A percentile compares a stretch with the other conserved stretches of the same genome.
Conservation (phyloP, 148 eudicot species). For the Arctostaphylos glauca region DNA sequence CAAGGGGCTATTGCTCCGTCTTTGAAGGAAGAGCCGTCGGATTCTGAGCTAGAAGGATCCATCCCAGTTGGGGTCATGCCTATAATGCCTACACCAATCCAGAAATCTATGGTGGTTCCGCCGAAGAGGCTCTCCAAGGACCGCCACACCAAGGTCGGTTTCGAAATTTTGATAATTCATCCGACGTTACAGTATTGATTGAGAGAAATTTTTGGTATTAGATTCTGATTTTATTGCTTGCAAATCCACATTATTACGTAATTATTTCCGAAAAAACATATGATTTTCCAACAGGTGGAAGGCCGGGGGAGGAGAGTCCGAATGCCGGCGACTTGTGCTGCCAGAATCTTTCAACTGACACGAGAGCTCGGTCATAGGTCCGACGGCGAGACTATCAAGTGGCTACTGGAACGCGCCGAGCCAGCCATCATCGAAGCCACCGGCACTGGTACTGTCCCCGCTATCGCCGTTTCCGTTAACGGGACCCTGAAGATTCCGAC, state of each 20-base stretch:
- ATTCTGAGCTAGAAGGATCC: conserved; percentile 18
- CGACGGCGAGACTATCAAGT: conserved; percentile 75
- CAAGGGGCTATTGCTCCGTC: conserved; percentile 15
- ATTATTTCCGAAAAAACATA: neutral
- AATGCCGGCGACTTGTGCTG: conserved; percentile 90
- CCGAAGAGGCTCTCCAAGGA: conserved; percentile 59
- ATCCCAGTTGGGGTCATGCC: conserved; percentile 16
- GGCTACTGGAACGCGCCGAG: conserved; percentile 84
- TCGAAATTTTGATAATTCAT: neutral
- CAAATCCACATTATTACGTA: neutral
- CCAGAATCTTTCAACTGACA: conserved; percentile 82
- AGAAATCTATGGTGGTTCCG: conserved; percentile 14
- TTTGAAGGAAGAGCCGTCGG: conserved; percentile 58
- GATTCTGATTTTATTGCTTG: neutral
- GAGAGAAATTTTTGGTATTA: neutral
- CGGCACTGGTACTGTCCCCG: conserved; percentile 86
- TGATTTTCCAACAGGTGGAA: conserved; percentile 32
- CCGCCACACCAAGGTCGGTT: conserved; percentile 68
- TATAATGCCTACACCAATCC: neutral
- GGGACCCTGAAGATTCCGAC: conserved; percentile 83
- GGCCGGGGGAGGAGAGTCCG: conserved; percentile 84
- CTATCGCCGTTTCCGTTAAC: conserved; percentile 90
- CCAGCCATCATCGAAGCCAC: conserved; percentile 85
- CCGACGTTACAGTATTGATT: neutral
- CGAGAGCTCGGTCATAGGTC: conserved; percentile 79